These are phyloP conservation scores for Chlorella vulgaris DNA, from an alignment of 139 green algal genomes.

Conservation along the genomic window DNA sequence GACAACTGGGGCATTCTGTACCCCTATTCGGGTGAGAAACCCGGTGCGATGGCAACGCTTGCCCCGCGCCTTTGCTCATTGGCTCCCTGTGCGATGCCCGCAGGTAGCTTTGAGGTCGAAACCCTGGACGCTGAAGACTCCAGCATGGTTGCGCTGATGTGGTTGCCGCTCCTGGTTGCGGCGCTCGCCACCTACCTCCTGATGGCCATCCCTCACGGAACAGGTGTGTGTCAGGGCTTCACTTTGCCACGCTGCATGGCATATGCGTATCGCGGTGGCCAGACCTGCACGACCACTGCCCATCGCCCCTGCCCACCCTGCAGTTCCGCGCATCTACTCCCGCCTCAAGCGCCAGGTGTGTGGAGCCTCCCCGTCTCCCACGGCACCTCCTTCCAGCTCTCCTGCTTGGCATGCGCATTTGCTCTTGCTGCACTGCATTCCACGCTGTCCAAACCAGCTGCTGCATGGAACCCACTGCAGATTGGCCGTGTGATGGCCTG, in stretches of 20 bases:
- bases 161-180: constrained; percentile 11
- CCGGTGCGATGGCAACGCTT: background rate
- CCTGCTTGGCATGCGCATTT: background rate
- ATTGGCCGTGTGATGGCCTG: constrained; percentile 1
- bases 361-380: background rate
- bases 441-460: background rate
- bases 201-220: background rate
- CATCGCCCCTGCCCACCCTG: background rate
- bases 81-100: background rate
- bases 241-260: background rate
- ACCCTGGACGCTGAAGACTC: background rate
- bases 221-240: background rate
- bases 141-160: background rate
- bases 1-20: background rate
- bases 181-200: background rate
- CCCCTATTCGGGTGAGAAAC: background rate
- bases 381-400: background rate
- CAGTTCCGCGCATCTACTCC: background rate
- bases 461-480: background rate
- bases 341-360: background rate
- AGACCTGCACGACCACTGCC: background rate
- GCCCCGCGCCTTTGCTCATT: background rate
- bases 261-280: background rate
- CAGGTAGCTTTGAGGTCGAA: background rate
- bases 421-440: background rate